Evolutionary conservation across 140 eudicot genomes (phyloP).

Genomic region (Cichorium intybus): DNA sequence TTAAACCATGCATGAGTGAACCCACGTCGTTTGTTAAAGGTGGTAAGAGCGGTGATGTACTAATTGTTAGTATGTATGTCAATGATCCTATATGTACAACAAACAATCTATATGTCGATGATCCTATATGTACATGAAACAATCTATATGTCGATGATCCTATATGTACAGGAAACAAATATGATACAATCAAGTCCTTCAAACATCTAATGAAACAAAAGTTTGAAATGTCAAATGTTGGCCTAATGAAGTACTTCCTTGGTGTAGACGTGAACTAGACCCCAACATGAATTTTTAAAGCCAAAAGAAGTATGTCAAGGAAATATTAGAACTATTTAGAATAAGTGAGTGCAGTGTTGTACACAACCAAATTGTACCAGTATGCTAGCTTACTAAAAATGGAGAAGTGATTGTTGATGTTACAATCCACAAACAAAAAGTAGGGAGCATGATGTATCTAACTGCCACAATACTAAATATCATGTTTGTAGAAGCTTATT

Average conservation of each 20-base stretch:
- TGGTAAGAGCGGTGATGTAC: neutral
- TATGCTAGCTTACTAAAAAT: neutral
- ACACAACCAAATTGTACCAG: neutral
- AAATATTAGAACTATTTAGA: neutral
- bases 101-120: too few species aligned
- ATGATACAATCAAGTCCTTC: neutral
- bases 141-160: too few species aligned
- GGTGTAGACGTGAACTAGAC: neutral
- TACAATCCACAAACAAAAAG: neutral
- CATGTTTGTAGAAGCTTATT: neutral
- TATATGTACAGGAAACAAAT: neutral
- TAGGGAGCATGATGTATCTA: conserved; percentile 1
- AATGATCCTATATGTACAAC: neutral
- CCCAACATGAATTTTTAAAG: neutral
- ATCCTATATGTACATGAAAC: too few species aligned
- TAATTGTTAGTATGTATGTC: neutral
- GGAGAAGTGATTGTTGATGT: neutral
- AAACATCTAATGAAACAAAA: neutral
- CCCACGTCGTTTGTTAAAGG: neutral
- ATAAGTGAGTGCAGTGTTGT: neutral
- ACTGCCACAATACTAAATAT: neutral
- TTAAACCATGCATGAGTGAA: neutral
- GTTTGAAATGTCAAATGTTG: conserved; percentile 4
- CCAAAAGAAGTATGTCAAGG: neutral
- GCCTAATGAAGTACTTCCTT: neutral